A percentile compares a stretch with the other conserved stretches of the same genome.
phyloP scores from a whole-genome alignment of 2,329 filamentous ascomycete species.

The Ceratocystis destructans region DNA sequence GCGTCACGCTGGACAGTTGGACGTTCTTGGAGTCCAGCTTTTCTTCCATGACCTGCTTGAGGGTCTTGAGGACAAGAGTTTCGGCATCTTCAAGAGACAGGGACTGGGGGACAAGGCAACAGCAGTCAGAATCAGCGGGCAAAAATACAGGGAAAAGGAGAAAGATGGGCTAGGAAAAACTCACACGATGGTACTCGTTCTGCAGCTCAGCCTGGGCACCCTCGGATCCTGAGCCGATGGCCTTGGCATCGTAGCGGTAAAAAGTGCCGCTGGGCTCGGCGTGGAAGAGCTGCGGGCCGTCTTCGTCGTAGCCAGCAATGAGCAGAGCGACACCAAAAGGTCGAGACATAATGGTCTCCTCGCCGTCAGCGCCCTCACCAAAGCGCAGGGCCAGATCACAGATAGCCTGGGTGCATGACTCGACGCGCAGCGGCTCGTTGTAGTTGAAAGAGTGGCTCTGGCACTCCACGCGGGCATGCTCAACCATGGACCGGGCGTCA shows the following conservation, averaged over 20 bases:
- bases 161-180: conserved; percentile 17
- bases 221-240: conserved; percentile 93
- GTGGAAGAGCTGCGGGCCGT: conserved; percentile 93
- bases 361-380: conserved; percentile 90
- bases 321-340: conserved; percentile 93
- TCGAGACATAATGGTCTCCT: conserved; percentile 96
- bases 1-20: conserved; percentile 92
- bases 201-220: conserved; percentile 95
- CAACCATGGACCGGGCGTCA: conserved; percentile 92
- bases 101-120: conserved; percentile 39
- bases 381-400: conserved; percentile 94
- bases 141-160: neutral
- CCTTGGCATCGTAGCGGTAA: conserved; percentile 98
- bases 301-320: conserved; percentile 94
- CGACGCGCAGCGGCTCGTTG: conserved; percentile 83
- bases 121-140: neutral
- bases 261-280: conserved; percentile 97
- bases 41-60: conserved; percentile 99
- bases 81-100: conserved; percentile 86
- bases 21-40: conserved; percentile 98
- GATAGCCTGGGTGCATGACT: conserved; percentile 97
- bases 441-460: conserved; percentile 98
- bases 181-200: conserved; percentile 90
- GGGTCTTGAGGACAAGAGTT: conserved; percentile 86
- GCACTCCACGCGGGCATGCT: conserved; percentile 94